Percentiles rank a stretch among this genome's conserved stretches.
Conservation (phyloP, 2,329 filamentous ascomycete genomes). For the Pseudogymnoascus sp. region DNA sequence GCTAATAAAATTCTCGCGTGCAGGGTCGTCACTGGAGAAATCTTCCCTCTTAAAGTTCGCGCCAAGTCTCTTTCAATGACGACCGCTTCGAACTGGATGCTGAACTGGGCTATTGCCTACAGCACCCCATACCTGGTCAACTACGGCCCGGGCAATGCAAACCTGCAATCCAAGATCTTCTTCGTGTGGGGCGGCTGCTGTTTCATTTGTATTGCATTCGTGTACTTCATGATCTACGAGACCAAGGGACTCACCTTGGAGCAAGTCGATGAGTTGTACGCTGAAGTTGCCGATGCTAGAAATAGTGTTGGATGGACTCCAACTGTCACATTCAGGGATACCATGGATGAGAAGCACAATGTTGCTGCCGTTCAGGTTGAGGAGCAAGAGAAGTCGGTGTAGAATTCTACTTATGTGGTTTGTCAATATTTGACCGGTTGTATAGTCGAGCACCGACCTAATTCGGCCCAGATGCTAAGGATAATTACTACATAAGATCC, state of each 20-base stretch:
- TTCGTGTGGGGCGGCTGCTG: slow-evolving; percentile 77
- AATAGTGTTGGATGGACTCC: slow-evolving; percentile 53
- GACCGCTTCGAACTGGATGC: slow-evolving; percentile 69
- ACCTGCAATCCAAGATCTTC: slow-evolving; percentile 66
- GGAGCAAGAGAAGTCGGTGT: too few species aligned
- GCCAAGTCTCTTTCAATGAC: slow-evolving; percentile 70
- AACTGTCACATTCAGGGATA: slow-evolving; percentile 22
- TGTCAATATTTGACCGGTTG: too few species aligned
- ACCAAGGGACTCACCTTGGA: slow-evolving; percentile 70
- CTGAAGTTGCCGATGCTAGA: slow-evolving; percentile 62
- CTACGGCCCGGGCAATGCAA: slow-evolving; percentile 55
- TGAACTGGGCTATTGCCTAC: slow-evolving; percentile 77
- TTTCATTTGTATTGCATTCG: slow-evolving; percentile 61
- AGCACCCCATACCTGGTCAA: slow-evolving; percentile 74
- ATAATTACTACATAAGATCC: too few species aligned
- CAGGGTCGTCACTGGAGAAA: slow-evolving; percentile 66
- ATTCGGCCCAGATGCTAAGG: too few species aligned
- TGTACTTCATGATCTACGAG: slow-evolving; percentile 68
- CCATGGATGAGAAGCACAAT: not conserved
- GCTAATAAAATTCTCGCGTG: slow-evolving; percentile 21
- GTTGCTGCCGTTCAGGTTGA: too few species aligned
- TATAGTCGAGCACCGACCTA: too few species aligned
- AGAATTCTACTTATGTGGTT: too few species aligned
- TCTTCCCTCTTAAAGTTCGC: slow-evolving; percentile 61
- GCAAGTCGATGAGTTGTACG: slow-evolving; percentile 74